Evolutionary conservation across 352 stramenopile genomes (phyloP).

Genomic region (Pythium insidiosum): DNA sequence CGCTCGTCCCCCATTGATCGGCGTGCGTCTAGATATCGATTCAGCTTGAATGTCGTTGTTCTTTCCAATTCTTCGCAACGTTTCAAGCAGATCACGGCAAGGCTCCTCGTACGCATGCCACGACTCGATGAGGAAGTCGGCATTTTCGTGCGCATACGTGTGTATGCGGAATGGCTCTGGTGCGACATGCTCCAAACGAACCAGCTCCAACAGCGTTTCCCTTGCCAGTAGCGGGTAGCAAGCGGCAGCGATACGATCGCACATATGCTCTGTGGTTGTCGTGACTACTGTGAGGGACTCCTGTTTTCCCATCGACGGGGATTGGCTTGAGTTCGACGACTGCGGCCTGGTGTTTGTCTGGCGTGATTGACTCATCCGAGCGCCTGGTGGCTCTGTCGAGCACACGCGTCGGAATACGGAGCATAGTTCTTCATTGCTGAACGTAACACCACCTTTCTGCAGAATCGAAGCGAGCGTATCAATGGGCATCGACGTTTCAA

Average conservation of each 20-base stretch:
- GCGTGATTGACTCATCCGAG: neutral
- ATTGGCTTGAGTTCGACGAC: neutral
- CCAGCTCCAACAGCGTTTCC: slow-evolving; percentile 34
- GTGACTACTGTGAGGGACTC: neutral
- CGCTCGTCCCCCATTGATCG: slow-evolving; percentile 8
- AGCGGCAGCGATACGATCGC: slow-evolving; percentile 50
- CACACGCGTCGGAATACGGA: slow-evolving; percentile 49
- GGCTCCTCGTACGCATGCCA: slow-evolving; percentile 52
- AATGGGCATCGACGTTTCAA: slow-evolving; percentile 40
- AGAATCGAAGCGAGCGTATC: slow-evolving; percentile 43
- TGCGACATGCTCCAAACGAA: slow-evolving; percentile 26
- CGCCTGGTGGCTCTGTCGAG: slow-evolving; percentile 26
- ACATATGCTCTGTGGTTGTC: slow-evolving; percentile 26
- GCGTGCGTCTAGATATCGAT: slow-evolving; percentile 14
- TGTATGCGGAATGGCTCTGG: slow-evolving; percentile 28
- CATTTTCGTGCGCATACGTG: slow-evolving; percentile 27
- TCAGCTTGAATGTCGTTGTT: slow-evolving; percentile 61
- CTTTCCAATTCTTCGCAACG: slow-evolving; percentile 46
- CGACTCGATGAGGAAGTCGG: slow-evolving; percentile 43
- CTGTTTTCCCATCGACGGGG: neutral
- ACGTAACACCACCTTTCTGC: slow-evolving; percentile 34
- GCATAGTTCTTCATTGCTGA: slow-evolving; percentile 54
- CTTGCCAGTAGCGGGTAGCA: slow-evolving; percentile 45
- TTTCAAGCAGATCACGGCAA: slow-evolving; percentile 34
- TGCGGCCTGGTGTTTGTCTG: neutral